Evolutionary conservation across 2,329 filamentous ascomycete species (phyloP).

Genomic region (Aspergillus jensenii): DNA sequence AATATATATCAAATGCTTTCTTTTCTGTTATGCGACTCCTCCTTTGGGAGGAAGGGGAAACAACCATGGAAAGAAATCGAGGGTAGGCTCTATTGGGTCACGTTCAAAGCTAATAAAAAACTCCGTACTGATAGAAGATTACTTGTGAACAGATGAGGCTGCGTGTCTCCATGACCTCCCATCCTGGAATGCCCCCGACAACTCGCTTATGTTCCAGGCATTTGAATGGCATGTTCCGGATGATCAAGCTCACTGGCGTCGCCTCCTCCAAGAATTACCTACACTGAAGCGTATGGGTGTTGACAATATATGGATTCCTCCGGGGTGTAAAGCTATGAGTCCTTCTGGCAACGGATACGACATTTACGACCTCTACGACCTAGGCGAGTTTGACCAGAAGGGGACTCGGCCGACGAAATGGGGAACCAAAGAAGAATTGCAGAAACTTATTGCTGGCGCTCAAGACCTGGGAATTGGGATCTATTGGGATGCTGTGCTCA

Average conservation of each 20-base stretch:
- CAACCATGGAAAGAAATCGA: constrained; percentile 25
- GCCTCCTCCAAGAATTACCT: constrained; percentile 54
- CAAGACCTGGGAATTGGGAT: constrained; percentile 56
- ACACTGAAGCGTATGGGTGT: constrained; percentile 61
- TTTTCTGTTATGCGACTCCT: constrained; percentile 11
- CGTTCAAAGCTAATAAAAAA: background rate
- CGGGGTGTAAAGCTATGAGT: constrained; percentile 66
- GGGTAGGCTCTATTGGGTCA: constrained; percentile 12
- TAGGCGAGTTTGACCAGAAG: constrained; percentile 74
- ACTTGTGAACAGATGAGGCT: constrained; percentile 20
- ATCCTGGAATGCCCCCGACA: constrained; percentile 35
- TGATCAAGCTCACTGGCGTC: constrained; percentile 61
- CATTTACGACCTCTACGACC: constrained; percentile 68
- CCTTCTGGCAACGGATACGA: constrained; percentile 67
- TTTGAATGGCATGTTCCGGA: constrained; percentile 73
- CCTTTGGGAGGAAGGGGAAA: constrained; percentile 13
- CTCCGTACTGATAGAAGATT: background rate
- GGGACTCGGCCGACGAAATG: constrained; percentile 64
- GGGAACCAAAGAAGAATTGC: constrained; percentile 63
- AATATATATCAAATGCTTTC: constrained; percentile 10
- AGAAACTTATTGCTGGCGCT: constrained; percentile 53
- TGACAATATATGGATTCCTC: constrained; percentile 67
- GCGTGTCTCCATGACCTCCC: constrained; percentile 24
- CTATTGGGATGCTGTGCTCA: constrained; percentile 70
- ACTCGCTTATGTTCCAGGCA: constrained; percentile 61